These are phyloP conservation scores for Metschnikowia cerradonensis DNA, from an alignment of 805 yeast species.

Conservation along the genomic window DNA sequence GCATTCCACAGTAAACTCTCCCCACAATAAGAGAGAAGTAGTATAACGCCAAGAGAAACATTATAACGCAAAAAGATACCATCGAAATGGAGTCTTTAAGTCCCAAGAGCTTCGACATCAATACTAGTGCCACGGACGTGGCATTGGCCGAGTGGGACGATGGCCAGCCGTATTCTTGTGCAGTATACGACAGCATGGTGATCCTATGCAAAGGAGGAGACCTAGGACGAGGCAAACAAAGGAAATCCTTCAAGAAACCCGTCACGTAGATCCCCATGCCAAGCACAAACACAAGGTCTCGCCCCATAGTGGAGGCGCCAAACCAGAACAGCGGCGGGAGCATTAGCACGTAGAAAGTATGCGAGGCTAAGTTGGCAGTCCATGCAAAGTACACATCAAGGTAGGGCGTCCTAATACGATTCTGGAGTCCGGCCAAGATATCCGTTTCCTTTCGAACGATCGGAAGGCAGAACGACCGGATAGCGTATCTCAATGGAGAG, in stretches of 20 bases:
- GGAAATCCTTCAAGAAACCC: slow-evolving; percentile 76
- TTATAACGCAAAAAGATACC: slow-evolving; percentile 12
- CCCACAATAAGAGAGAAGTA: slow-evolving; percentile 69
- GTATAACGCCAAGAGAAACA: slow-evolving; percentile 39
- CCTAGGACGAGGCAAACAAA: slow-evolving; percentile 88
- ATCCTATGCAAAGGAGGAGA: slow-evolving; percentile 90
- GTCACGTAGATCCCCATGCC: slow-evolving; percentile 69
- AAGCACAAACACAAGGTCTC: slow-evolving; percentile 57
- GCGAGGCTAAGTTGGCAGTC: slow-evolving; percentile 87
- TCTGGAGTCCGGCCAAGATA: slow-evolving; percentile 55
- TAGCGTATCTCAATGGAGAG: slow-evolving; percentile 48
- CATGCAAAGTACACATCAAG: slow-evolving; percentile 78
- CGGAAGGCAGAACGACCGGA: slow-evolving; percentile 54
- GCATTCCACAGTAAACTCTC: slow-evolving; percentile 95
- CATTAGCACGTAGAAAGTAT: slow-evolving; percentile 87
- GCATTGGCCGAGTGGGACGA: slow-evolving; percentile 95
- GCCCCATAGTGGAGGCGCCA: slow-evolving; percentile 53
- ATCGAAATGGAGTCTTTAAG: slow-evolving; percentile 12
- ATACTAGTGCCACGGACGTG: slow-evolving; percentile 65
- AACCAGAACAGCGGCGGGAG: slow-evolving; percentile 84
- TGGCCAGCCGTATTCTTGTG: slow-evolving; percentile 94
- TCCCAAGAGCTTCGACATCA: slow-evolving; percentile 15
- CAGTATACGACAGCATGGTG: slow-evolving; percentile 86
- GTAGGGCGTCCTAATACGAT: slow-evolving; percentile 39
- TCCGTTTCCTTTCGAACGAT: slow-evolving; percentile 63